phyloP scores from a whole-genome alignment of 169 alveolate genomes.

The Perkinsus chesapeaki region DNA sequence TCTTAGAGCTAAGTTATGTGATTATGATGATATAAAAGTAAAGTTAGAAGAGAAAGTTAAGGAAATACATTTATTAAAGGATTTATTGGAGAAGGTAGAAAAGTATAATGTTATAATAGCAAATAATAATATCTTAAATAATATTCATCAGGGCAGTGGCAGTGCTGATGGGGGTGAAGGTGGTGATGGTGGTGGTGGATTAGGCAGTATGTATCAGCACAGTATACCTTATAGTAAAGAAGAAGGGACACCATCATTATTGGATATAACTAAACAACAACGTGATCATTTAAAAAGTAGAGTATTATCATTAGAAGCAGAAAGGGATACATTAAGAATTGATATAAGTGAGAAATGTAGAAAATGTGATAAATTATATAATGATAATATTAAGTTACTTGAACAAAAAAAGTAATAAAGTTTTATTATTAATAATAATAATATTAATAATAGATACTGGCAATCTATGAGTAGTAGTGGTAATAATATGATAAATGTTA shows the following conservation, averaged over 20 bases:
- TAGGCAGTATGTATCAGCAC: background rate
- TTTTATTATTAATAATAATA: no score
- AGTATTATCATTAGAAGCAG: background rate
- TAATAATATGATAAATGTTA: background rate
- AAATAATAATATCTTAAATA: background rate
- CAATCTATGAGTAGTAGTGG: background rate
- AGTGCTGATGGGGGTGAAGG: no score
- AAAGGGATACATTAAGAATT: background rate
- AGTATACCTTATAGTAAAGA: background rate
- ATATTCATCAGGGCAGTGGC: no score
- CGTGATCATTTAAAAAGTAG: background rate
- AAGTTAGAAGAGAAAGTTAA: background rate
- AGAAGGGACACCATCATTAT: background rate
- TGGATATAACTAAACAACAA: background rate
- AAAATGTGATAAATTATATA: background rate
- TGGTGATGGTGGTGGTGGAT: no score
- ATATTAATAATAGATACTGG: background rate
- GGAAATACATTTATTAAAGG: background rate
- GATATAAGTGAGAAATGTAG: background rate
- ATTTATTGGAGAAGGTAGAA: background rate
- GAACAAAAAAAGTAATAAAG: background rate
- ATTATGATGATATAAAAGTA: background rate
- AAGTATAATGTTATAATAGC: background rate
- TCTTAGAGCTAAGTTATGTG: background rate
- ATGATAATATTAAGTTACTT: background rate